Evolutionary conservation across 805 yeast genomes (phyloP).

Genomic region (Pichia cabralensis): DNA sequence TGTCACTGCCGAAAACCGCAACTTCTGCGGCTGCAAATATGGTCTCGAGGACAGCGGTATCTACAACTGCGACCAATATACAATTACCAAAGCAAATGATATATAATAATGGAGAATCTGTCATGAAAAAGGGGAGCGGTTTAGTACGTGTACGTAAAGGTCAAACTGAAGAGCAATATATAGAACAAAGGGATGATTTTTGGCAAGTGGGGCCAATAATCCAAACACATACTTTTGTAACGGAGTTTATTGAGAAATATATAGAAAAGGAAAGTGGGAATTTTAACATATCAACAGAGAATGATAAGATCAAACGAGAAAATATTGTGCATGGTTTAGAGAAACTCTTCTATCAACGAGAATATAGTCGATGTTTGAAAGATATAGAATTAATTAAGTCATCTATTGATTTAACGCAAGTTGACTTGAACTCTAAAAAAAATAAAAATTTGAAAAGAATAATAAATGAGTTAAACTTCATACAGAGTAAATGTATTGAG

Average conservation of each 20-base stretch:
- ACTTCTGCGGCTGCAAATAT: too few species aligned
- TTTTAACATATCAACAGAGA: slow-evolving; percentile 14
- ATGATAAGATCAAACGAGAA: slow-evolving; percentile 45
- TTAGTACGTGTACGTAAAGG: slow-evolving; percentile 48
- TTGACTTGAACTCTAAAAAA: slow-evolving; percentile 25
- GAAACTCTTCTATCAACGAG: slow-evolving; percentile 44
- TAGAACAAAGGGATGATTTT: slow-evolving; percentile 41
- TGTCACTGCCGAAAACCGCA: too few species aligned
- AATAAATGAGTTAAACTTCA: slow-evolving; percentile 38
- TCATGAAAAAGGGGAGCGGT: slow-evolving; percentile 37
- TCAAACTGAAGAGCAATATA: slow-evolving; percentile 58
- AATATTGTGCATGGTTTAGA: slow-evolving; percentile 52
- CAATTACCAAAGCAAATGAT: slow-evolving; percentile 8
- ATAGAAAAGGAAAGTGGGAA: slow-evolving; percentile 2
- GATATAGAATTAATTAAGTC: slow-evolving; percentile 28
- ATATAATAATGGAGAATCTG: slow-evolving; percentile 31
- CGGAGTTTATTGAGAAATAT: slow-evolving; percentile 16
- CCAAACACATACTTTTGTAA: slow-evolving; percentile 3
- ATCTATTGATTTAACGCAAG: slow-evolving; percentile 14
- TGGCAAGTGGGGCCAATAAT: slow-evolving; percentile 43
- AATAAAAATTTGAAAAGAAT: slow-evolving; percentile 38
- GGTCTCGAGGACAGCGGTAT: neutral
- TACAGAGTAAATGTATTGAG: slow-evolving; percentile 30
- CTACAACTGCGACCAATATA: slow-evolving; percentile 4
- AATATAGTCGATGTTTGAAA: slow-evolving; percentile 42